phyloP scores from a whole-genome alignment of 106 monocot species.

The Narthecium ossifragum region DNA sequence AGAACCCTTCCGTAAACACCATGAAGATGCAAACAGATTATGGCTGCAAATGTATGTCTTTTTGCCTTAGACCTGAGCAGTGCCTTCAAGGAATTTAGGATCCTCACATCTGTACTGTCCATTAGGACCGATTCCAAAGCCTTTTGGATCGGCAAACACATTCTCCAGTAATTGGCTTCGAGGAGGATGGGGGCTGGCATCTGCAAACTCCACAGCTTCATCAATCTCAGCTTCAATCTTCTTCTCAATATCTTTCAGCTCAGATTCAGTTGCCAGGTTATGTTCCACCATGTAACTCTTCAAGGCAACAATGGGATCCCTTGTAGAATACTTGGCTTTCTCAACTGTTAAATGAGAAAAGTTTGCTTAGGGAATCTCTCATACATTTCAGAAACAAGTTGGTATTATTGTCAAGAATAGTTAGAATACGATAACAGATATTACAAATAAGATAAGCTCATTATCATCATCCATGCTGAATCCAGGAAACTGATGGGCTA shows the following conservation, averaged over 20 bases:
- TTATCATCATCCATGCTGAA: too few relatives aligned
- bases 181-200: constrained; percentile 75
- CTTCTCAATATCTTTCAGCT: constrained; percentile 81
- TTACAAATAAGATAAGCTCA: not conserved
- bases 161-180: constrained; percentile 90
- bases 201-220: constrained; percentile 92
- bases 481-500: too few relatives aligned
- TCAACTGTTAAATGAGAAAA: constrained; percentile 51
- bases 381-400: not conserved
- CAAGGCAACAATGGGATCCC: constrained; percentile 77
- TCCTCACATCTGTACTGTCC: constrained; percentile 96
- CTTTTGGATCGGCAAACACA: constrained; percentile 89
- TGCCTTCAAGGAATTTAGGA: constrained; percentile 82
- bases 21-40: too few relatives aligned
- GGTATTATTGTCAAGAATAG: too few relatives aligned
- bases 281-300: constrained; percentile 75
- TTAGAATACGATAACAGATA: too few relatives aligned
- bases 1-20: too few relatives aligned
- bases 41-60: too few relatives aligned
- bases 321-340: constrained; percentile 77
- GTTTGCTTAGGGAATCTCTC: not conserved
- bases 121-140: constrained; percentile 97
- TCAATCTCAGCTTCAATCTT: constrained; percentile 75
- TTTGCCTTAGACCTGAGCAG: constrained; percentile 87
- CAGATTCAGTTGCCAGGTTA: constrained; percentile 62